Evolutionary conservation across 495 filamentous ascomycete genomes (phyloP).

Genomic region (Hypoxylon fragiforme): DNA sequence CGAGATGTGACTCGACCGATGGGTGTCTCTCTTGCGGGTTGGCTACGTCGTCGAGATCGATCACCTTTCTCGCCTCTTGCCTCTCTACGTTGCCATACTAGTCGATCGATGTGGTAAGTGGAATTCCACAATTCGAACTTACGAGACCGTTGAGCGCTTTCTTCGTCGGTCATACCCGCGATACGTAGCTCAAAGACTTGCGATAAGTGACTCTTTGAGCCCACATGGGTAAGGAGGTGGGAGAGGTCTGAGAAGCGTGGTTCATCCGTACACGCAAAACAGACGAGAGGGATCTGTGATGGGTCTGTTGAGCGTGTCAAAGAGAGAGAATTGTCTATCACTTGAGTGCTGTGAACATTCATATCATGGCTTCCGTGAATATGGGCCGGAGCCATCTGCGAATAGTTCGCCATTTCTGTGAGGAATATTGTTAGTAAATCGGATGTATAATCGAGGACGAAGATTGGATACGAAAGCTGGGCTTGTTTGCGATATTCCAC

Average conservation of each 20-base stretch:
- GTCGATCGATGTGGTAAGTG: constrained; percentile 60
- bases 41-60: constrained; percentile 25
- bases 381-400: neutral
- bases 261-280: constrained; percentile 76
- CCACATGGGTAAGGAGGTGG: constrained; percentile 84
- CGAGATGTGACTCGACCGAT: too few relatives aligned
- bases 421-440: neutral
- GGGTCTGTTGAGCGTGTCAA: constrained; percentile 1
- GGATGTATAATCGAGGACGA: neutral
- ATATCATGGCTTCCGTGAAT: neutral
- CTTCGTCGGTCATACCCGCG: constrained; percentile 58
- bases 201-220: constrained; percentile 81
- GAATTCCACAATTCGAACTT: constrained; percentile 73
- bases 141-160: constrained; percentile 53
- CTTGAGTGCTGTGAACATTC: neutral
- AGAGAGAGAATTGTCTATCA: constrained; percentile 5
- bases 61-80: constrained; percentile 66
- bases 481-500: neutral
- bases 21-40: constrained; percentile 6
- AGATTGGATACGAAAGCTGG: too few relatives aligned
- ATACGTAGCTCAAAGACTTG: constrained; percentile 74
- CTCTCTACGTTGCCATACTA: constrained; percentile 71
- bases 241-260: constrained; percentile 84
- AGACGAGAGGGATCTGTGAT: constrained; percentile 62
- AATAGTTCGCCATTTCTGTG: constrained; percentile 3